phyloP scores from a whole-genome alignment of 192 early-diverging fungal genomes.

The Chytriomyces hyalinus region DNA sequence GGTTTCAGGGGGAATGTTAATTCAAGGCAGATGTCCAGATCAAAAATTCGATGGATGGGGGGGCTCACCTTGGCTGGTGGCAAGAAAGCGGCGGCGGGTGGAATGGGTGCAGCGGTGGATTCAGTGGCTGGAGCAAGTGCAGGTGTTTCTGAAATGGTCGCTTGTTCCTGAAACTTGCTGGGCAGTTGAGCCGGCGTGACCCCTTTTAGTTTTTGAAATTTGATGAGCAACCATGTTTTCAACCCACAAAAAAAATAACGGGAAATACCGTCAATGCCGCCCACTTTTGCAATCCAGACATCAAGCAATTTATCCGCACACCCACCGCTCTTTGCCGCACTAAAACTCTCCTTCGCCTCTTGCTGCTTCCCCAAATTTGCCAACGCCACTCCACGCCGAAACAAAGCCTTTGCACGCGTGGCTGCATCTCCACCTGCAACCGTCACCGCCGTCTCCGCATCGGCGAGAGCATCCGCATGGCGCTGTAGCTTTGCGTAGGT shows the following conservation, averaged over 20 bases:
- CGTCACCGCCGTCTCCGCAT: constrained; percentile 66
- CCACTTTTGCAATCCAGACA: constrained; percentile 34
- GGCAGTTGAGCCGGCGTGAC: no score
- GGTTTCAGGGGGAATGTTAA: constrained; percentile 11
- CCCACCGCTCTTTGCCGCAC: constrained; percentile 44
- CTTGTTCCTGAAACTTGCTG: not conserved
- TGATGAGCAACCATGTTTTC: no score
- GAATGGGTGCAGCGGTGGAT: constrained; percentile 34
- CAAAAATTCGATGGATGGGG: not conserved
- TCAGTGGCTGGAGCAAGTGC: not conserved
- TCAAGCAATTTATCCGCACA: constrained; percentile 23
- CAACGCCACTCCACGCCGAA: constrained; percentile 28
- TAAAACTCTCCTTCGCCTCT: constrained; percentile 62
- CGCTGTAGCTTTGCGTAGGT: constrained; percentile 71
- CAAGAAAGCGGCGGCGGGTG: constrained; percentile 43
- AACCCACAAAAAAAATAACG: not conserved
- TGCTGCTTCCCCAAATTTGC: constrained; percentile 36
- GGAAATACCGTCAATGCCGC: constrained; percentile 26
- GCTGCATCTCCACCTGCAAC: not conserved
- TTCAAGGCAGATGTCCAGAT: not conserved
- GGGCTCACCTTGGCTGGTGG: constrained; percentile 47
- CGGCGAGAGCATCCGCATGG: constrained; percentile 61
- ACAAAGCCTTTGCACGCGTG: not conserved
- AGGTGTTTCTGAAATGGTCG: not conserved
- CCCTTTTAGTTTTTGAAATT: no score